Base-by-base conservation (phyloP, 441 rosid species). In the Syzygium syzygioides region DNA sequence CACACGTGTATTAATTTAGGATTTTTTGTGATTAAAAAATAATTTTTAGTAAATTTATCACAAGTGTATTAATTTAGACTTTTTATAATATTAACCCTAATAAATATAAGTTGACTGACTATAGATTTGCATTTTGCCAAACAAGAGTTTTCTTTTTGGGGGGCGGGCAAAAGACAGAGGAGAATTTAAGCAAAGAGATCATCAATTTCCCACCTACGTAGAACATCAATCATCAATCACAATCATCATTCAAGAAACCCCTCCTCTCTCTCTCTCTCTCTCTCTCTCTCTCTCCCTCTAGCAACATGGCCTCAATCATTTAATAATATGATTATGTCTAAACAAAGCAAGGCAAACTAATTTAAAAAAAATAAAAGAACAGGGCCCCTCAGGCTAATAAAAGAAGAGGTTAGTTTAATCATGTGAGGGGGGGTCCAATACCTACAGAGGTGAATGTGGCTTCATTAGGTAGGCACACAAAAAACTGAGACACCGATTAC, bases 371-470 rank as follows among this genome's bases (percentile, higher is more conserved):
- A 41, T 28, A 20, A 45, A 56, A 59, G 91, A 85, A 76, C 37
- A 88, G 89, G 86, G 89, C 87, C 90, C 90, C 50, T 88, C 87
- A 91, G 88, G 86, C 85, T 89, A 76, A 48, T 89, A 90, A 89
- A 87, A 79, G 88, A 85, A 79, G 84, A 45, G 28, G 32, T 87
- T 86, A 68, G 90, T 87, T 87, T 86, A 91, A 93, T 90, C 68
- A 71, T 91, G 92, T 66, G 55, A 92, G 83, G 50, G 52, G 62
- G 91, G 92, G 92, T 89, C 95, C 95, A 93, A 94, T 91, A 79
- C 52, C 87, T 88, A 88, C 92, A 3, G 89, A 91, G 53, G 41
- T 90, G 94, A 97, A 95, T 94, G 97, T 96, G 98, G 93, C 86
- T 88, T 90, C 94, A 93, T 89, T 90, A 91, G 89, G 66, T n/a